These are phyloP conservation scores for Cytospora mali DNA, from an alignment of 2,329 filamentous ascomycete species.

Conservation along the genomic window DNA sequence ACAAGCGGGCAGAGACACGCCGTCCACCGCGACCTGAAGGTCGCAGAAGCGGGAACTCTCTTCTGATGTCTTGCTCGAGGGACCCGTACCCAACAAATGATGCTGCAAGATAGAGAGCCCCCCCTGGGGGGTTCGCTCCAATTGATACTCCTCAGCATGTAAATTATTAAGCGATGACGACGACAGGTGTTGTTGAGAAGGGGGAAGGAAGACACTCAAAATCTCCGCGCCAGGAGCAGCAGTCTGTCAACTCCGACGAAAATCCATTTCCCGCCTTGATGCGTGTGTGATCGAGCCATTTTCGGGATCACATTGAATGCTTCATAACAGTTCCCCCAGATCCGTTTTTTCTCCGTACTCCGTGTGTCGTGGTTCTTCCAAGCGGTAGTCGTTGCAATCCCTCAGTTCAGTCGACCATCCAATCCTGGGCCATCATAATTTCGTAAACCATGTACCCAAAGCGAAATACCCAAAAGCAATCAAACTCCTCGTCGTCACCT, in stretches of 20 bases:
- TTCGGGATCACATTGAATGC: not conserved
- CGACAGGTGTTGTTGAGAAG: not conserved
- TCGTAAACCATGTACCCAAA: not conserved
- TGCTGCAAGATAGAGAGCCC: not conserved
- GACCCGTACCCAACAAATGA: not conserved
- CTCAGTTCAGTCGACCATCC: not conserved
- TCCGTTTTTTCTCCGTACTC: not conserved
- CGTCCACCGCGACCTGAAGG: not conserved
- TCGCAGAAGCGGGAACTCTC: not conserved
- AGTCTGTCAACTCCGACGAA: not conserved
- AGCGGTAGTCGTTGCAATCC: not conserved
- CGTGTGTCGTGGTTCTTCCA: not conserved
- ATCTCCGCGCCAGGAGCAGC: not conserved
- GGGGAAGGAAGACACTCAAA: not conserved
- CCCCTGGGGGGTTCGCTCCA: not conserved
- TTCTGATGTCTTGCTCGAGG: not conserved
- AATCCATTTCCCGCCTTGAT: not conserved
- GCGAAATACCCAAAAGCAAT: not conserved
- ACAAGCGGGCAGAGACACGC: not conserved
- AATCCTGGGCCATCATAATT: not conserved
- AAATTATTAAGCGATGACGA: not conserved
- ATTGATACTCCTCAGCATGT: not conserved
- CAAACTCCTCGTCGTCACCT: conserved; percentile 58
- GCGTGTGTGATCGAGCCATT: not conserved
- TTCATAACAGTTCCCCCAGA: not conserved